Evolutionary conservation across 163 green algal genomes (phyloP).

Genomic region (Coccomyxa subellipsoidea): DNA sequence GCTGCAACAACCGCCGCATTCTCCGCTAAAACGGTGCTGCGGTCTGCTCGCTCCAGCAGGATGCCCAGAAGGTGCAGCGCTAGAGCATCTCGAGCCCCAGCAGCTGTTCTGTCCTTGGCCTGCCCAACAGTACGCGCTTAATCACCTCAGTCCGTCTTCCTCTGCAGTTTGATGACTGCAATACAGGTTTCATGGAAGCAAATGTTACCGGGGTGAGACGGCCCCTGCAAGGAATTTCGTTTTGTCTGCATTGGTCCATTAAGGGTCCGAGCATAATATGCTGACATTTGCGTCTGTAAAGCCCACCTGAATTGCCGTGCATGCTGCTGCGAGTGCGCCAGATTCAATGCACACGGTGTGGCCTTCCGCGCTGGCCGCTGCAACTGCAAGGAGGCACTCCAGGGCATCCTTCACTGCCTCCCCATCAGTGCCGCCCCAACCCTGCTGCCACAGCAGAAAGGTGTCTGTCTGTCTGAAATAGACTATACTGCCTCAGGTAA

Average conservation of each 20-base stretch:
- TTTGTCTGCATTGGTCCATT: background rate
- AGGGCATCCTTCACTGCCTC: slow-evolving; percentile 42
- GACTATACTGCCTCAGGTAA: no score
- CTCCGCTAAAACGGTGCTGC: background rate
- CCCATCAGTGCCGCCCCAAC: slow-evolving; percentile 3
- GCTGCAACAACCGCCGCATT: background rate
- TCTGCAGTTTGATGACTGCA: no score
- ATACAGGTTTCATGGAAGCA: no score
- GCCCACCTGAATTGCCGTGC: slow-evolving; percentile 18
- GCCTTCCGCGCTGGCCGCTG: slow-evolving; percentile 13
- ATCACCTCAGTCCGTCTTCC: no score
- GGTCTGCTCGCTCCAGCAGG: slow-evolving; percentile 27
- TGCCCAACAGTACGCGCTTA: background rate
- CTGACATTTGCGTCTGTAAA: background rate
- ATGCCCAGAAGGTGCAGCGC: slow-evolving; percentile 29
- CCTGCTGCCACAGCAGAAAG: background rate
- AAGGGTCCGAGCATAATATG: background rate
- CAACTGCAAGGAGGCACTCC: slow-evolving; percentile 43
- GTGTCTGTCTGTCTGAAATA: no score
- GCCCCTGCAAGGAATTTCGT: no score
- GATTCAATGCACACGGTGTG: slow-evolving; percentile 22
- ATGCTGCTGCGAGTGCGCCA: slow-evolving; percentile 13
- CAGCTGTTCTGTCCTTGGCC: background rate
- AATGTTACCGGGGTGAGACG: no score
- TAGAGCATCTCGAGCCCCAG: background rate